These are phyloP conservation scores for Leishmania tropica DNA, from an alignment of 208 protist species.

Conservation along the genomic window DNA sequence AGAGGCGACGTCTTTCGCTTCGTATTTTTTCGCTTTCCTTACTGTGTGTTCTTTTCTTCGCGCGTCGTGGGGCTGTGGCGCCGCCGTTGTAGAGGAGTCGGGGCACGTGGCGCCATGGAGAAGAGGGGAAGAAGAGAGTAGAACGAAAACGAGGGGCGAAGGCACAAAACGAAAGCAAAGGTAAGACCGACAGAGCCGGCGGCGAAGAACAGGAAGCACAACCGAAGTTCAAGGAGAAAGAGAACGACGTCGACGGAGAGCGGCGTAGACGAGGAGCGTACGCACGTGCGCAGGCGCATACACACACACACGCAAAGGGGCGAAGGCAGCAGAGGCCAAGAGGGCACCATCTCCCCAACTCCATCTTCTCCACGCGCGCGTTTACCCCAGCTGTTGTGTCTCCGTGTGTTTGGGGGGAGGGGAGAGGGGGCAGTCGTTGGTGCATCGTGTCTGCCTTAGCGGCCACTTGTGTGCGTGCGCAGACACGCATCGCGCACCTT, in stretches of 20 bases:
- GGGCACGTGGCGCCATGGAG: background rate
- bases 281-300: background rate
- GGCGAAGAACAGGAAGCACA: constrained; percentile 3
- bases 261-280: background rate
- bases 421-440: background rate
- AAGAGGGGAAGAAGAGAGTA: constrained; percentile 4
- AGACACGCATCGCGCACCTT: background rate
- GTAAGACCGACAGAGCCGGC: background rate
- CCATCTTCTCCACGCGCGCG: background rate
- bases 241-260: background rate
- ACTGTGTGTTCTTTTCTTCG: constrained; percentile 14
- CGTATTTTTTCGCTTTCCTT: background rate
- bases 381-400: background rate
- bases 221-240: background rate
- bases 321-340: background rate
- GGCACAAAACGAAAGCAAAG: constrained; percentile 9
- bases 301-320: background rate
- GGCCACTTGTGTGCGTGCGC: background rate
- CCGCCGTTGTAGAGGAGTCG: background rate
- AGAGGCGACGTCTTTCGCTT: constrained; percentile 12
- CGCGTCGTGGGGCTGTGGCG: background rate
- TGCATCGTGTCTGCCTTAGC: too few relatives aligned
- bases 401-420: background rate
- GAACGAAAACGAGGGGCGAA: constrained; percentile 11
- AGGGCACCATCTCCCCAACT: background rate